Percentiles rank a stretch among this genome's conserved stretches.
phyloP scores from a whole-genome alignment of 306 rosid genomes.

The Vigna mungo region DNA sequence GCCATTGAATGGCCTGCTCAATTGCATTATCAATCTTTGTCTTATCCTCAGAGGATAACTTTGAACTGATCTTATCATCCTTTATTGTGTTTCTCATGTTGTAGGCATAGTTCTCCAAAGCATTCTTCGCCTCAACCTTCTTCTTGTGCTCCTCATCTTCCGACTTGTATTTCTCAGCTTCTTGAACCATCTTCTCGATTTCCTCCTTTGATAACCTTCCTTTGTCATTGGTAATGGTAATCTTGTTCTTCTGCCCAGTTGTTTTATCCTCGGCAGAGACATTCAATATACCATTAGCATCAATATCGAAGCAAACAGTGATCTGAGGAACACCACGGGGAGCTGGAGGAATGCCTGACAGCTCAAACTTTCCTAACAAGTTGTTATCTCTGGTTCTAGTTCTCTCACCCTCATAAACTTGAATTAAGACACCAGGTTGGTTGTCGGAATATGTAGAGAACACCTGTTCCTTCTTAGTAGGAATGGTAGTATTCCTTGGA shows the following conservation, averaged over 20 bases:
- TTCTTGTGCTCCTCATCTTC: constrained; percentile 89
- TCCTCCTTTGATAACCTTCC: constrained; percentile 81
- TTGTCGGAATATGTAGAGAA: constrained; percentile 79
- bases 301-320: constrained; percentile 75
- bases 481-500: constrained; percentile 77
- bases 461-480: constrained; percentile 77
- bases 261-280: constrained; percentile 81
- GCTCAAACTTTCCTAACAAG: constrained; percentile 75
- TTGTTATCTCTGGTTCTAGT: constrained; percentile 74
- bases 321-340: constrained; percentile 83
- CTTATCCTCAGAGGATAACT: constrained; percentile 63
- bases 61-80: constrained; percentile 76
- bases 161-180: constrained; percentile 79
- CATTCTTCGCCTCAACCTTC: constrained; percentile 73
- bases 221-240: constrained; percentile 79
- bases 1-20: constrained; percentile 77
- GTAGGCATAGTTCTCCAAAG: constrained; percentile 77
- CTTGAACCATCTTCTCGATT: constrained; percentile 84
- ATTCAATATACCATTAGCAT: constrained; percentile 75
- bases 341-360: constrained; percentile 84
- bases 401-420: constrained; percentile 79
- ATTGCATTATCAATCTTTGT: constrained; percentile 70
- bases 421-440: constrained; percentile 82
- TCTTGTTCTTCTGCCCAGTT: constrained; percentile 82
- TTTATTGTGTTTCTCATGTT: constrained; percentile 79